These are phyloP conservation scores for Pseudonectria buxi DNA, from an alignment of 2,329 filamentous ascomycete species.

Conservation along the genomic window DNA sequence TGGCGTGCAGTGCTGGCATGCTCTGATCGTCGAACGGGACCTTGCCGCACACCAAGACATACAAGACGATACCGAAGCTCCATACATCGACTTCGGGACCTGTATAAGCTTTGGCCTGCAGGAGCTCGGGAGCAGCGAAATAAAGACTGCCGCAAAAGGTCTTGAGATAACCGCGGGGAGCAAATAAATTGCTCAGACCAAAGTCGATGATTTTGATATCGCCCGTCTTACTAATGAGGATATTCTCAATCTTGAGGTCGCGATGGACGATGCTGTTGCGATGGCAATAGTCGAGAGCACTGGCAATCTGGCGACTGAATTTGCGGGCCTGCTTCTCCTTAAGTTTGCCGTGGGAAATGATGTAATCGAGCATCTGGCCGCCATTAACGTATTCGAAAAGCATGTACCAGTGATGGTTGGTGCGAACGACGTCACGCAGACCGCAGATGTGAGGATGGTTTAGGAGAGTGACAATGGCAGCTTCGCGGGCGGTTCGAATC, in stretches of 20 bases:
- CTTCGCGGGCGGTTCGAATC: constrained; percentile 87
- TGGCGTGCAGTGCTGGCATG: constrained; percentile 96
- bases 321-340: constrained; percentile 98
- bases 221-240: constrained; percentile 96
- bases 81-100: constrained; percentile 96
- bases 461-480: constrained; percentile 89
- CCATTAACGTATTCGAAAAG: constrained; percentile 98
- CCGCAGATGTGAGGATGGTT: constrained; percentile 95
- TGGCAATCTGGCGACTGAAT: constrained; percentile 94
- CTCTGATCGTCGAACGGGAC: constrained; percentile 98
- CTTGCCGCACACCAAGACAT: constrained; percentile 94
- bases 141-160: constrained; percentile 98
- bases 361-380: constrained; percentile 99
- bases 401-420: constrained; percentile 99
- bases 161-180: constrained; percentile 76
- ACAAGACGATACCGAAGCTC: constrained; percentile 98
- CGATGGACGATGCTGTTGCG: constrained; percentile 97
- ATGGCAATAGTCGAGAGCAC: constrained; percentile 94
- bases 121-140: constrained; percentile 89
- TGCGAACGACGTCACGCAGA: constrained; percentile 89
- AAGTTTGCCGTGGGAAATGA: constrained; percentile 93
- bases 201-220: constrained; percentile 99
- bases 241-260: constrained; percentile 98
- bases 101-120: constrained; percentile 90
- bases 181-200: constrained; percentile 91